phyloP scores from a whole-genome alignment of 257 asterid genomes.

The Phtheirospermum japonicum region DNA sequence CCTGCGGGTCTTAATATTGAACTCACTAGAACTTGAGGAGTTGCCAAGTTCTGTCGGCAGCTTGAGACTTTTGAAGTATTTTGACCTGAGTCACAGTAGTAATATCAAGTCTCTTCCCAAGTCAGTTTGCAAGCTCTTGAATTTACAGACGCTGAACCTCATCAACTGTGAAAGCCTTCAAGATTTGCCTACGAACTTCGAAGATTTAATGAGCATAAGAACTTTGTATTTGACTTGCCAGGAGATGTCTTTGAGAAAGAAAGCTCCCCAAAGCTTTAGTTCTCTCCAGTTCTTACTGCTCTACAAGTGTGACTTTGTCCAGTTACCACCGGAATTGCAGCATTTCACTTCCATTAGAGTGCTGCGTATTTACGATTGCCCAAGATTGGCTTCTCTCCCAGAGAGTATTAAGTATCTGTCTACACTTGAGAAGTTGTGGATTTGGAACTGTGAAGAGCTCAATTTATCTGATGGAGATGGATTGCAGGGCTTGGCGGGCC shows the following conservation, averaged over 20 bases:
- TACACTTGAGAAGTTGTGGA: constrained; percentile 53
- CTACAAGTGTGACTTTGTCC: constrained; percentile 39
- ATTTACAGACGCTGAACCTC: constrained; percentile 48
- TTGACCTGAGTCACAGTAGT: constrained; percentile 35
- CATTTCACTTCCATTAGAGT: constrained; percentile 39
- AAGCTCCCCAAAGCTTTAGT: constrained; percentile 22
- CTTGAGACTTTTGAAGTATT: constrained; percentile 39
- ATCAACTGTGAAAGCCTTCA: constrained; percentile 48
- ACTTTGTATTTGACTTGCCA: constrained; percentile 47
- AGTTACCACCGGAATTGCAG: constrained; percentile 38
- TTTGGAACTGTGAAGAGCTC: constrained; percentile 57
- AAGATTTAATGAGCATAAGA: constrained; percentile 31
- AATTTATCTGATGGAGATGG: constrained; percentile 37
- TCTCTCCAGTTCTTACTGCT: constrained; percentile 46
- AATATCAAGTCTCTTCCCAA: constrained; percentile 40
- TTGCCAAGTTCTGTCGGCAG: constrained; percentile 41
- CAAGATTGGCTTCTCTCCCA: constrained; percentile 41
- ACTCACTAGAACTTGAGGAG: constrained; percentile 39
- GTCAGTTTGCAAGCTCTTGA: constrained; percentile 40
- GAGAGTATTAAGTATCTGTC: constrained; percentile 33
- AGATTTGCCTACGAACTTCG: constrained; percentile 33
- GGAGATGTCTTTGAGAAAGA: constrained; percentile 30
- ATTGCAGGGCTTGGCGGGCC: constrained; percentile 35
- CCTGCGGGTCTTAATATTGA: constrained; percentile 39
- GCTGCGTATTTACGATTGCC: constrained; percentile 47